These are phyloP conservation scores for Dothideomycetidae sp. DNA, from an alignment of 2,329 filamentous ascomycete genomes.

Conservation along the genomic window DNA sequence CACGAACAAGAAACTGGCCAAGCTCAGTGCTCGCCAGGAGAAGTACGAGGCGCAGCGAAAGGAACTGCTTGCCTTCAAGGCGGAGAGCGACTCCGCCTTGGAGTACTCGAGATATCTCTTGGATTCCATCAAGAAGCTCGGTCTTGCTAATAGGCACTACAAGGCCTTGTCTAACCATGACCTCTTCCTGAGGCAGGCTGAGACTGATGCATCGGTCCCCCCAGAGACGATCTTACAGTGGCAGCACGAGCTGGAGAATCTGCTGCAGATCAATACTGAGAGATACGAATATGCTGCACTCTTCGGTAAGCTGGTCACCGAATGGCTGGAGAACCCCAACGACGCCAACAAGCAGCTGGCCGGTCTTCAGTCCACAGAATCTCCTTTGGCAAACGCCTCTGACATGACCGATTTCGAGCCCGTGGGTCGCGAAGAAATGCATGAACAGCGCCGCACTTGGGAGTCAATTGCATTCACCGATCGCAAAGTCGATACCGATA, in stretches of 20 bases:
- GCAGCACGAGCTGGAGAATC: constrained; percentile 21
- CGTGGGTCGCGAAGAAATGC: constrained; percentile 28
- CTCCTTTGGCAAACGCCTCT: not conserved
- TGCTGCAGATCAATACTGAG: constrained; percentile 29
- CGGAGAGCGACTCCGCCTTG: constrained; percentile 3
- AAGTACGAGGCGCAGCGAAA: constrained; percentile 7
- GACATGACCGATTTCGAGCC: constrained; percentile 28
- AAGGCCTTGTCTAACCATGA: constrained; percentile 7
- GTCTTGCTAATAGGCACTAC: constrained; percentile 3
- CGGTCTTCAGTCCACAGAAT: constrained; percentile 9
- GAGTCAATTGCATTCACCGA: constrained; percentile 42
- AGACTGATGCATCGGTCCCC: constrained; percentile 11
- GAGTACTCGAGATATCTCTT: constrained; percentile 6
- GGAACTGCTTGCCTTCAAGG: constrained; percentile 3
- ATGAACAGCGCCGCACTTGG: constrained; percentile 34
- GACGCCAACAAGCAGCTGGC: constrained; percentile 13
- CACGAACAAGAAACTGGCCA: constrained; percentile 11
- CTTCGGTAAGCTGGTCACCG: constrained; percentile 34
- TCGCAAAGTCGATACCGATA: constrained; percentile 30
- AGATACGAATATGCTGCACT: constrained; percentile 33
- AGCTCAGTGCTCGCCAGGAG: constrained; percentile 5
- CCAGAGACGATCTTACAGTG: constrained; percentile 7
- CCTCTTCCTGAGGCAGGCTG: constrained; percentile 10
- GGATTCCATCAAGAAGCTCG: constrained; percentile 11
- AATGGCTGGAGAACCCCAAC: constrained; percentile 29